A percentile compares a stretch with the other conserved stretches of the same genome.
These are phyloP conservation scores for Nevesoporus exiguus DNA, from an alignment of 768 basidiomycete genomes.

Conservation along the genomic window DNA sequence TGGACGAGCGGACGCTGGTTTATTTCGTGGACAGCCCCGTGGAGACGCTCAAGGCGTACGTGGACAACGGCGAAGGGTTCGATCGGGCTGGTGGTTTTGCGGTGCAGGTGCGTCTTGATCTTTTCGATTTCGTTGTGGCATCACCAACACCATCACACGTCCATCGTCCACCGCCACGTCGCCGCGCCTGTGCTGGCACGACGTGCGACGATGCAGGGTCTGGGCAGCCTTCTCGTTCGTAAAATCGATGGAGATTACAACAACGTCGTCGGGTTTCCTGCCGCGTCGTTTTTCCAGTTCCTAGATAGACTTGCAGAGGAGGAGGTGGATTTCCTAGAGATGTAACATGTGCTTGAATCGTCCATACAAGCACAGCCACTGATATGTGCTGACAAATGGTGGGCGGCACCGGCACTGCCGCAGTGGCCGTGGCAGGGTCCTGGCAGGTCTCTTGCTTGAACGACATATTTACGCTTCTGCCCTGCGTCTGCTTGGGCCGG, in stretches of 20 bases:
- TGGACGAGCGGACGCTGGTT: conserved; percentile 80
- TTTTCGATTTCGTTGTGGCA: too few species aligned
- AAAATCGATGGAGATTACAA: conserved; percentile 88
- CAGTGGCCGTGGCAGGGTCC: too few species aligned
- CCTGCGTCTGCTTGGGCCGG: neutral
- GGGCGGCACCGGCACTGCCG: neutral
- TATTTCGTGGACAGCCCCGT: conserved; percentile 65
- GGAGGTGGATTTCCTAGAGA: conserved; percentile 63
- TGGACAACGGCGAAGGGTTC: conserved; percentile 77
- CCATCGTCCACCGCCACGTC: neutral
- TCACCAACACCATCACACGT: too few species aligned
- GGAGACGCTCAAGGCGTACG: conserved; percentile 71
- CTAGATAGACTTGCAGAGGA: conserved; percentile 70
- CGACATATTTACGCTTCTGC: neutral
- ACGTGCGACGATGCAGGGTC: conserved; percentile 47
- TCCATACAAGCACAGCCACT: too few species aligned
- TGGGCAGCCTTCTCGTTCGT: conserved; percentile 76
- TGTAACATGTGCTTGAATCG: conserved; percentile 1
- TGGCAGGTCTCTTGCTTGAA: neutral
- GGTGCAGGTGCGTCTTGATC: conserved; percentile 64
- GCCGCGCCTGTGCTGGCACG: too few species aligned
- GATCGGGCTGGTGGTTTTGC: conserved; percentile 95
- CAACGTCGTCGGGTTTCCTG: conserved; percentile 93
- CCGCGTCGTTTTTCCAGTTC: conserved; percentile 76
- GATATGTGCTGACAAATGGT: neutral